These are phyloP conservation scores for Canariomyces notabilis DNA, from an alignment of 2,329 filamentous ascomycete genomes.

Conservation along the genomic window DNA sequence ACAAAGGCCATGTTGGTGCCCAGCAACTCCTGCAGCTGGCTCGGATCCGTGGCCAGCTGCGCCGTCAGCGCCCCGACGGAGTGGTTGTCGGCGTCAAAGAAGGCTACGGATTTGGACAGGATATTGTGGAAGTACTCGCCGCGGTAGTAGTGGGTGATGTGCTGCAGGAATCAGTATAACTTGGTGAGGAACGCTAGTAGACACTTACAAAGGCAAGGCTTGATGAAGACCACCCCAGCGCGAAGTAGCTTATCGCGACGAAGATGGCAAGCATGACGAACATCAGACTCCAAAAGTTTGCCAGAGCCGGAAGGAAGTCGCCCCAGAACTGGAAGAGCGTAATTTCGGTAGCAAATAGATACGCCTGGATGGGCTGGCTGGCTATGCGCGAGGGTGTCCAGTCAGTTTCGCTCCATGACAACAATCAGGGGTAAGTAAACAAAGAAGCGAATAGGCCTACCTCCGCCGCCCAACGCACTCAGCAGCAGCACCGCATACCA, in stretches of 20 bases:
- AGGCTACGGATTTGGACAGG: constrained; percentile 52
- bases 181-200: neutral
- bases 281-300: constrained; percentile 61
- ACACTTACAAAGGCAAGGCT: constrained; percentile 37
- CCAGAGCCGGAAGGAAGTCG: constrained; percentile 32
- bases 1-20: constrained; percentile 60
- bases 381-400: constrained; percentile 15
- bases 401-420: no score
- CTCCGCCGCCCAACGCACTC: constrained; percentile 33
- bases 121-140: constrained; percentile 57
- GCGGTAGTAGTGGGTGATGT: constrained; percentile 50
- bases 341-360: constrained; percentile 50
- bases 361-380: constrained; percentile 42
- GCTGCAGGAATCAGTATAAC: constrained; percentile 17
- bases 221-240: constrained; percentile 42
- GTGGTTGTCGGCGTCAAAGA: constrained; percentile 57
- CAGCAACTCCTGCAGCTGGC: constrained; percentile 56
- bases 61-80: constrained; percentile 56
- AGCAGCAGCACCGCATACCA: constrained; percentile 45
- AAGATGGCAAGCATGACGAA: constrained; percentile 54
- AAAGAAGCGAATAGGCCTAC: constrained; percentile 19
- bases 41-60: constrained; percentile 50
- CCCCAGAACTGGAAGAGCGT: constrained; percentile 41
- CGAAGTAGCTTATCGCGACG: constrained; percentile 51
- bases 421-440: neutral